A percentile compares a stretch with the other conserved stretches of the same genome.
Evolutionary conservation across 2,329 filamentous ascomycete genomes (phyloP).

Genomic region (Zarea fungicola): DNA sequence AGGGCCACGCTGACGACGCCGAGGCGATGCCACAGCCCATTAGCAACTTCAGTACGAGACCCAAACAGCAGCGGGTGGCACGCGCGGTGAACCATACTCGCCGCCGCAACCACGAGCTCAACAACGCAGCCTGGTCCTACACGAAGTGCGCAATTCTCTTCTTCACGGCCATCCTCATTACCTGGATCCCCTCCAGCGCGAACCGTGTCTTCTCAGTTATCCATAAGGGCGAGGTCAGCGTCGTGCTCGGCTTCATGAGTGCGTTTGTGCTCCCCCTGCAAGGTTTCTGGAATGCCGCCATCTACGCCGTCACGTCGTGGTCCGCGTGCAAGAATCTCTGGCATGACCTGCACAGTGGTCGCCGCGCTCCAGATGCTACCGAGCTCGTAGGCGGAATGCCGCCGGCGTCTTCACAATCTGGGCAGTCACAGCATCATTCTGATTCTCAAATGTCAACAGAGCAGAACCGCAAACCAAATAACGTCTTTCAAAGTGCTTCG

Average conservation of each 20-base stretch:
- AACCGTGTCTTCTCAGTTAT: conserved; percentile 71
- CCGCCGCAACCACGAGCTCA: conserved; percentile 45
- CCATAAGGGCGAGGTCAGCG: conserved; percentile 45
- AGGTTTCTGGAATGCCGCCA: conserved; percentile 77
- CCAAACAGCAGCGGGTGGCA: conserved; percentile 15
- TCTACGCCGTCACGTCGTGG: conserved; percentile 68
- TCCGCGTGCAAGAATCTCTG: conserved; percentile 51
- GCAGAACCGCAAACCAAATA: too few species aligned
- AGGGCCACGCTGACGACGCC: too few species aligned
- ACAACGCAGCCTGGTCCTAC: conserved; percentile 63
- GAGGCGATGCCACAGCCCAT: too few species aligned
- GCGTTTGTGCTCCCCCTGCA: conserved; percentile 73
- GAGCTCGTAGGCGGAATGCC: too few species aligned
- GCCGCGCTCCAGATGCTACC: too few species aligned
- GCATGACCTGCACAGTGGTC: too few species aligned
- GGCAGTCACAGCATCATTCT: too few species aligned
- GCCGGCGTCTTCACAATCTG: too few species aligned
- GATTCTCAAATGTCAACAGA: too few species aligned
- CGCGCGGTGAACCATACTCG: conserved; percentile 23
- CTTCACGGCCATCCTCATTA: conserved; percentile 65
- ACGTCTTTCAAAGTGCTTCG: too few species aligned
- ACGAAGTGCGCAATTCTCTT: conserved; percentile 66
- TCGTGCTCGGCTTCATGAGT: conserved; percentile 62
- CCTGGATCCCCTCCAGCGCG: conserved; percentile 71
- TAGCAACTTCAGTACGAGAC: too few species aligned